Percentiles rank a stretch among this genome's conserved stretches.
Evolutionary conservation across 345 rosid genomes (phyloP).

Genomic region (Zanthoxylum bungeanum): DNA sequence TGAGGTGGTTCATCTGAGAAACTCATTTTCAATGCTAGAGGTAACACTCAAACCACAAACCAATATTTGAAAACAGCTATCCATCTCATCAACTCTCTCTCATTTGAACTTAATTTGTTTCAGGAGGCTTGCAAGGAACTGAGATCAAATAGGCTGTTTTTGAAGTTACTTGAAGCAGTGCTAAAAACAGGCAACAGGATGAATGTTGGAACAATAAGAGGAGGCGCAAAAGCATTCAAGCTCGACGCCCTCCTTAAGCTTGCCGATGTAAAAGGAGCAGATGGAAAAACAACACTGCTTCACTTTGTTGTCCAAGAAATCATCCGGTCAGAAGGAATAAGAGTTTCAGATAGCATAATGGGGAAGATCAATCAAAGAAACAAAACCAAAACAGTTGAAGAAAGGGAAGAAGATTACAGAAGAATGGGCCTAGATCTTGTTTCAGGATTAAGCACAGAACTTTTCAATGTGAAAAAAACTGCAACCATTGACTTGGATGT

Average conservation of each 20-base stretch:
- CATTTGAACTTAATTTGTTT: not conserved
- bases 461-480: constrained; percentile 87
- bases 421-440: constrained; percentile 94
- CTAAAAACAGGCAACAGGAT: constrained; percentile 95
- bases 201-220: constrained; percentile 95
- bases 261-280: constrained; percentile 90
- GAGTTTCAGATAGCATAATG: constrained; percentile 88
- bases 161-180: constrained; percentile 88
- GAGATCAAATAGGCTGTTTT: constrained; percentile 82
- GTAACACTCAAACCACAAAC: constrained; percentile 27
- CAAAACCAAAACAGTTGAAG: constrained; percentile 56
- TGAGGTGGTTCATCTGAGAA: constrained; percentile 81
- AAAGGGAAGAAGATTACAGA: constrained; percentile 83
- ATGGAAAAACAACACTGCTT: constrained; percentile 81
- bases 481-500: constrained; percentile 86
- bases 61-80: not conserved
- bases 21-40: constrained; percentile 89
- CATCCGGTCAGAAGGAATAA: constrained; percentile 77
- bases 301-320: constrained; percentile 97
- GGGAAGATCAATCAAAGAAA: constrained; percentile 70
- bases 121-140: constrained; percentile 99
- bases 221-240: constrained; percentile 95
- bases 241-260: constrained; percentile 91
- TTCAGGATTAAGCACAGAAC: constrained; percentile 73
- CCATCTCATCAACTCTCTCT: not conserved